Base-by-base conservation (phyloP, 345 rosid species). In the Bruguiera sexangula region DNA sequence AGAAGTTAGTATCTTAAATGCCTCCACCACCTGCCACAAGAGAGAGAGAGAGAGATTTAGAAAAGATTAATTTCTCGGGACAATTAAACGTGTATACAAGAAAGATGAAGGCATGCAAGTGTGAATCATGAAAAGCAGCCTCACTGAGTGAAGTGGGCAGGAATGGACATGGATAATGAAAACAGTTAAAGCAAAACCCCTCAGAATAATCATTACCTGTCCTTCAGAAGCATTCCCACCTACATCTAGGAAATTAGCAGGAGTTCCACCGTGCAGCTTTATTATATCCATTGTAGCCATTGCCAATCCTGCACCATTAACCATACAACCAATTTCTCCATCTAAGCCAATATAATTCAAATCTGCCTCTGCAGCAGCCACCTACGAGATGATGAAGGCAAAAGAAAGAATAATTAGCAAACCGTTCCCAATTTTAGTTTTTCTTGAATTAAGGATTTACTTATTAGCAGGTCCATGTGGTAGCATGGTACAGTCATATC, bases 291-390 rank as follows among this genome's bases (percentile, higher is more conserved):
- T 96, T n/a, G 98, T 90, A 68, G 99, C 98, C 98, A 92, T 96
- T n/a, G 98, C 99, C 72, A 96, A 80, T 79, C 99, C 98, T 19
- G 99, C 98, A 72, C 99, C 99, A 83, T 96, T 96, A 66, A 96
- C 99, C 99, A 96, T 96, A 88, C 99, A 96, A 62, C 99, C 99
- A 75, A 96, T 96, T 84, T 96, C 99, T 63, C 99, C 99, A 76
- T 96, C 99, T 62, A 95, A 77, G 32, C 99, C 99, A 46, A 92
- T 96, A 68, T 96, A 96, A 85, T 96, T 96, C 82, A 96, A 80
- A 86, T 96, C 99, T 63, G 93, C 98, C 81, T 90, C 81, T 60
- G 96, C 94, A 68, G 98, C 98, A 78, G 94, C 82, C 73, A 95
- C 99, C 99, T 92, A 67, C 46, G 26, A 70, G 53, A 76, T 79